Conservation (phyloP, 306 rosid genomes). For the Dalbergia oliveri region DNA sequence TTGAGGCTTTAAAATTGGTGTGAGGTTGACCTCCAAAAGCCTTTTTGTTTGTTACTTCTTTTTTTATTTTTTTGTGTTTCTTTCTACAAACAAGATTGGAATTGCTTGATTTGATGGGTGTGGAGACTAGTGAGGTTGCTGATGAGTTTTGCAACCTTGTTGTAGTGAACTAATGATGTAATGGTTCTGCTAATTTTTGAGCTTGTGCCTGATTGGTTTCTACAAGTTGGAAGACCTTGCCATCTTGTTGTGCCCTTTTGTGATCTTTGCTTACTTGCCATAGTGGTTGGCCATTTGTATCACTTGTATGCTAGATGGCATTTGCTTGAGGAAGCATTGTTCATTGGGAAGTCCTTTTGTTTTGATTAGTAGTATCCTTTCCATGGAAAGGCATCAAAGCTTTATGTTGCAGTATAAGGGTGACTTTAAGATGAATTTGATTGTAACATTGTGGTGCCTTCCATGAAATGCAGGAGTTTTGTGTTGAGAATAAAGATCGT, state of each 20-base stretch:
- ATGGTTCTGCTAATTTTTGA: constrained; percentile 27
- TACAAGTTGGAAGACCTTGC: too few relatives aligned
- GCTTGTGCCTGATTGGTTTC: too few relatives aligned
- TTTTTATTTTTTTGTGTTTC: constrained; percentile 24
- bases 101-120: constrained; percentile 36
- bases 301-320: too few relatives aligned
- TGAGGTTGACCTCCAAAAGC: too few relatives aligned
- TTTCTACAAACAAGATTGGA: background rate
- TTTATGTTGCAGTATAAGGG: background rate
- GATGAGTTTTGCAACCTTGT: constrained; percentile 20
- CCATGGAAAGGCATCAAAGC: background rate
- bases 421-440: background rate
- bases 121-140: background rate
- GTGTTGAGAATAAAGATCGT: constrained; percentile 69
- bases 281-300: too few relatives aligned
- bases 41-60: background rate
- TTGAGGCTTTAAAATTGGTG: constrained; percentile 1
- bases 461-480: constrained; percentile 66
- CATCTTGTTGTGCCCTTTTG: too few relatives aligned
- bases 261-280: too few relatives aligned
- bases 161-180: constrained; percentile 1
- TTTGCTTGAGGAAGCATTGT: too few relatives aligned
- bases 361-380: too few relatives aligned
- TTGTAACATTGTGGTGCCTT: background rate
- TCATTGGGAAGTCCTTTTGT: too few relatives aligned